These are phyloP conservation scores for Camellia lanceoleosa DNA, from an alignment of 148 eudicot genomes.

Conservation along the genomic window DNA sequence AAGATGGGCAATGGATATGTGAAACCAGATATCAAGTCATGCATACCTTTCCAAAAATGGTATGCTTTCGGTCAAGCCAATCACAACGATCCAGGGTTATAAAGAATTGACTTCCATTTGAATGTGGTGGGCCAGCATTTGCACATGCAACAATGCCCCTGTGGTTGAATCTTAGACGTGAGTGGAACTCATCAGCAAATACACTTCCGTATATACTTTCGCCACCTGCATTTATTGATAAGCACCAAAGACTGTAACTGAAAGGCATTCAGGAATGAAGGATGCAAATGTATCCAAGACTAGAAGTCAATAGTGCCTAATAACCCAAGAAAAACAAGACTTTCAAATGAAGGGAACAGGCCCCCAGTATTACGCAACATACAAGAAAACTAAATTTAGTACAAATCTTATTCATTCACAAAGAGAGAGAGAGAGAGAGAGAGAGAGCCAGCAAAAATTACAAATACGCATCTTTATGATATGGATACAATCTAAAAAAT, in stretches of 20 bases:
- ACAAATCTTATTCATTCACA: neutral
- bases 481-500: neutral
- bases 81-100: constrained; percentile 90
- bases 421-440: neutral
- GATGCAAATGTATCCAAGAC: neutral
- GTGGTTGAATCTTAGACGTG: constrained; percentile 90
- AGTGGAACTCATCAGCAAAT: constrained; percentile 88
- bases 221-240: constrained; percentile 56
- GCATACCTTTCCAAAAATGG: constrained; percentile 90
- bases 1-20: neutral
- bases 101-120: constrained; percentile 96
- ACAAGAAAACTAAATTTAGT: neutral
- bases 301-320: neutral
- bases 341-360: neutral
- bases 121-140: constrained; percentile 73
- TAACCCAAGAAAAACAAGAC: neutral
- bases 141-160: constrained; percentile 98
- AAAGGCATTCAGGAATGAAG: neutral
- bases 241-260: neutral
- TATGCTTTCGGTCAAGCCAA: constrained; percentile 93
- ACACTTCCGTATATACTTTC: constrained; percentile 87
- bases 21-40: neutral
- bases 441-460: neutral
- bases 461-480: neutral
- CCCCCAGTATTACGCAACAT: neutral